These are phyloP conservation scores for Kuraishia capsulata DNA, from an alignment of 805 yeast genomes.

Conservation along the genomic window DNA sequence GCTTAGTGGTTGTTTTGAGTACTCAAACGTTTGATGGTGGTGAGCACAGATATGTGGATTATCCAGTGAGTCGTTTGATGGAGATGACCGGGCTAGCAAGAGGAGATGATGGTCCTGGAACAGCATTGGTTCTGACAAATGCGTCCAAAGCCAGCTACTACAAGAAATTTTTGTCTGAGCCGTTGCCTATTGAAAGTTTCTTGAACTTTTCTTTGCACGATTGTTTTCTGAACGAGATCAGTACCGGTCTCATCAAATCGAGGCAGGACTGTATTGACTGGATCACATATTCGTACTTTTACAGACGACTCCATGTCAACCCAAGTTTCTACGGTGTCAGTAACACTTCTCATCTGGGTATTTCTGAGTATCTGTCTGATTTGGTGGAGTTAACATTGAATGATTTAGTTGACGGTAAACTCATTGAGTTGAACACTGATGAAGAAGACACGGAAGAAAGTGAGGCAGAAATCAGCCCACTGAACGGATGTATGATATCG, in stretches of 20 bases:
- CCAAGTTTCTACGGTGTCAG: constrained; percentile 85
- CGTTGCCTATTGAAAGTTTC: constrained; percentile 80
- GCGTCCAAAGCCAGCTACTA: constrained; percentile 51
- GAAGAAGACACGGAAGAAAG: constrained; percentile 29
- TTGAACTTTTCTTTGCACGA: constrained; percentile 54
- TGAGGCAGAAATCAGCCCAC: constrained; percentile 40
- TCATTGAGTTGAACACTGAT: constrained; percentile 49
- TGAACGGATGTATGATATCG: constrained; percentile 67
- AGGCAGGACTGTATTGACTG: constrained; percentile 88
- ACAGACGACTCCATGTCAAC: constrained; percentile 68
- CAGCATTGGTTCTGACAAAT: constrained; percentile 49
- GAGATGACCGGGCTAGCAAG: constrained; percentile 53
- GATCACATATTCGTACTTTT: constrained; percentile 78
- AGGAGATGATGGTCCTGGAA: constrained; percentile 21
- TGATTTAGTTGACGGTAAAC: constrained; percentile 50
- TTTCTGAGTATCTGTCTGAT: constrained; percentile 80
- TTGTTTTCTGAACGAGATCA: constrained; percentile 63
- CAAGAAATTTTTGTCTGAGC: constrained; percentile 58
- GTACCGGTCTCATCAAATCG: constrained; percentile 47
- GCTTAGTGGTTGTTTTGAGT: constrained; percentile 54
- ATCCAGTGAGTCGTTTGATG: constrained; percentile 50
- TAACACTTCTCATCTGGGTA: constrained; percentile 52
- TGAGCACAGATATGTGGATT: constrained; percentile 64
- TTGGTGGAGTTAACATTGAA: constrained; percentile 62
- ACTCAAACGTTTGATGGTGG: constrained; percentile 66